A percentile compares a stretch with the other conserved stretches of the same genome.
These are phyloP conservation scores for Arthroderma sp. DNA, from an alignment of 2,329 filamentous ascomycete genomes.

Conservation along the genomic window DNA sequence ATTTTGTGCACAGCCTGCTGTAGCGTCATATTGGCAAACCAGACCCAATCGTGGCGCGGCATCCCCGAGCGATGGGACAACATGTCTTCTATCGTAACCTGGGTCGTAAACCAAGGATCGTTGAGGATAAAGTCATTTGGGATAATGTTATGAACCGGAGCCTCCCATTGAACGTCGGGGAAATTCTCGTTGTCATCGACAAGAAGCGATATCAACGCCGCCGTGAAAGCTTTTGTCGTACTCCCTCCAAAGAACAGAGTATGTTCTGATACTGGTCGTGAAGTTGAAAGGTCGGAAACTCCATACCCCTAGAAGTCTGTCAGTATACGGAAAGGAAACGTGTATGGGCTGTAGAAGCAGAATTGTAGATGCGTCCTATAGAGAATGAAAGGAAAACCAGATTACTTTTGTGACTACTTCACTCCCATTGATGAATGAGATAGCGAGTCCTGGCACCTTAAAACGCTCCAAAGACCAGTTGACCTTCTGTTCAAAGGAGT, in stretches of 20 bases:
- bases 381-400: not conserved
- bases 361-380: not conserved
- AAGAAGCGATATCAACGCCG: constrained; percentile 39
- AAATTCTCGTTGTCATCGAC: constrained; percentile 20
- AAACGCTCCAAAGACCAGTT: constrained; percentile 8
- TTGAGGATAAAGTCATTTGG: constrained; percentile 24
- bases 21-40: constrained; percentile 20
- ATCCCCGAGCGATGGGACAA: constrained; percentile 28
- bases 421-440: constrained; percentile 6
- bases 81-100: constrained; percentile 25
- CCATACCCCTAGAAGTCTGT: constrained; percentile 27
- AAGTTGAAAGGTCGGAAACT: constrained; percentile 25
- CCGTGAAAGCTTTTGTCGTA: constrained; percentile 44
- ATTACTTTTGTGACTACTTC: constrained; percentile 8
- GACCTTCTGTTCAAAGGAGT: constrained; percentile 7
- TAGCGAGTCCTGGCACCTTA: constrained; percentile 8
- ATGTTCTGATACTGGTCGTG: constrained; percentile 29
- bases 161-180: constrained; percentile 15
- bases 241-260: constrained; percentile 46
- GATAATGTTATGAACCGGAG: constrained; percentile 12
- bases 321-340: no score
- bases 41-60: constrained; percentile 17
- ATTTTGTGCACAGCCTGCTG: constrained; percentile 32
- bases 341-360: not conserved
- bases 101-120: constrained; percentile 19